Percentiles rank a stretch among this genome's conserved stretches.
Conservation (phyloP, 2,329 filamentous ascomycete species). For the Colletotrichum aenigma region DNA sequence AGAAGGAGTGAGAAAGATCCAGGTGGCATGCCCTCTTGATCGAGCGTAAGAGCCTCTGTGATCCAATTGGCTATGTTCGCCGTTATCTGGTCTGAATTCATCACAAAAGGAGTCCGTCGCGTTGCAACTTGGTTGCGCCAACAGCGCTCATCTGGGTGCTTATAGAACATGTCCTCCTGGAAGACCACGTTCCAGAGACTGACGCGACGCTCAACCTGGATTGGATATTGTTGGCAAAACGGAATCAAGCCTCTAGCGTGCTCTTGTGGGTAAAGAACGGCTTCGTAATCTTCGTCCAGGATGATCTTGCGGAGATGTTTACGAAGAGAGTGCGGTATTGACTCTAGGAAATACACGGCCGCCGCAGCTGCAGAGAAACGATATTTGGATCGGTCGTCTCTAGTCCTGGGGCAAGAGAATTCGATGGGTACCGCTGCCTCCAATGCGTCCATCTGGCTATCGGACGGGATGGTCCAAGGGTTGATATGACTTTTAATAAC, state of each 20-base stretch:
- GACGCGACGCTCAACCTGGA: not conserved
- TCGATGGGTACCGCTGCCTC: not conserved
- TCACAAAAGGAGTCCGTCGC: fast-evolving
- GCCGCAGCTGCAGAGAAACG: not conserved
- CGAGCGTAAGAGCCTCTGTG: not conserved
- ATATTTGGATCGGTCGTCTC: not conserved
- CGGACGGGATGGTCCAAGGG: not conserved
- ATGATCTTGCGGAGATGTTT: fast-evolving
- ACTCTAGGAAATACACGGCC: not conserved
- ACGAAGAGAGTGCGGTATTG: not conserved
- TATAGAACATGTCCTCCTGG: not conserved
- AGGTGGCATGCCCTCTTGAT: not conserved
- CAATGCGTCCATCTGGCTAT: not conserved
- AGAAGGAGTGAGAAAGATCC: not conserved
- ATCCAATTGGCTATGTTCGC: not conserved
- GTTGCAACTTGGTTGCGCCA: fast-evolving
- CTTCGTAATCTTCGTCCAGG: not conserved
- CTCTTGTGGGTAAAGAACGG: not conserved
- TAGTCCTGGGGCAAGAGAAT: not conserved
- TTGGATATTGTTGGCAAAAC: not conserved
- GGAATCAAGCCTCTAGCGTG: not conserved
- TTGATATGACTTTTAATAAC: fast-evolving
- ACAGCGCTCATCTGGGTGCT: not conserved
- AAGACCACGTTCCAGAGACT: not conserved
- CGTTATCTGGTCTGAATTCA: not conserved